These are phyloP conservation scores for Quercus engelmannii DNA, from an alignment of 306 rosid species.

Conservation along the genomic window DNA sequence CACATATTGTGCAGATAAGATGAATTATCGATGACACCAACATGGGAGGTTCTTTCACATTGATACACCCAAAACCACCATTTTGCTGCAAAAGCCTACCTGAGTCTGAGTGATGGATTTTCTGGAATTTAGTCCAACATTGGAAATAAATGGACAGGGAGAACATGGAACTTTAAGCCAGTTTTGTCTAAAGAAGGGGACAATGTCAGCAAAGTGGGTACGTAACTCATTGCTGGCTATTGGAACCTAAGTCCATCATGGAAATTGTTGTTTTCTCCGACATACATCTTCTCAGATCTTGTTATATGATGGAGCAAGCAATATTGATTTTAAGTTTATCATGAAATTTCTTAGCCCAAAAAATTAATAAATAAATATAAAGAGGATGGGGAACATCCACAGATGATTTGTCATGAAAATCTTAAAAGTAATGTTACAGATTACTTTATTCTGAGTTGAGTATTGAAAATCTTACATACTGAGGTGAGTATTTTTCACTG, in stretches of 20 bases:
- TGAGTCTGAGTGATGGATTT: background rate
- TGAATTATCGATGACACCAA: background rate
- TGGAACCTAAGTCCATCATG: background rate
- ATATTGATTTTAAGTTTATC: too few relatives aligned
- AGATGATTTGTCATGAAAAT: too few relatives aligned
- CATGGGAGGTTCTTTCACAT: background rate
- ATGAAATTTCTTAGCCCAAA: too few relatives aligned
- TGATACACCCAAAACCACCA: slow-evolving; percentile 5
- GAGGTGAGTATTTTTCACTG: too few relatives aligned
- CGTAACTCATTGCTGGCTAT: background rate
- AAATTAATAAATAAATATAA: too few relatives aligned
- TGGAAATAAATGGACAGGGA: slow-evolving; percentile 19
- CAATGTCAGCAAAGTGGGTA: slow-evolving; percentile 29
- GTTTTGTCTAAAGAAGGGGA: slow-evolving; percentile 13
- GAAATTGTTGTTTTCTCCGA: background rate
- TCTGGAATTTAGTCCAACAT: slow-evolving; percentile 6
- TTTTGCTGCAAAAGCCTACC: slow-evolving; percentile 26
- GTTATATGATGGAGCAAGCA: too few relatives aligned
- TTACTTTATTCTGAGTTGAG: too few relatives aligned
- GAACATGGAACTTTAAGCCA: slow-evolving; percentile 15
- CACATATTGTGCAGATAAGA: background rate
- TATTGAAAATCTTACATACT: too few relatives aligned
- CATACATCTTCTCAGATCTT: too few relatives aligned
- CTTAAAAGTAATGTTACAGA: too few relatives aligned
- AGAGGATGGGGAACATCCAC: too few relatives aligned